Evolutionary conservation across 306 rosid species (phyloP), one percentile per base, ranked within the genome.

Genomic region (Inga laurina): DNA sequence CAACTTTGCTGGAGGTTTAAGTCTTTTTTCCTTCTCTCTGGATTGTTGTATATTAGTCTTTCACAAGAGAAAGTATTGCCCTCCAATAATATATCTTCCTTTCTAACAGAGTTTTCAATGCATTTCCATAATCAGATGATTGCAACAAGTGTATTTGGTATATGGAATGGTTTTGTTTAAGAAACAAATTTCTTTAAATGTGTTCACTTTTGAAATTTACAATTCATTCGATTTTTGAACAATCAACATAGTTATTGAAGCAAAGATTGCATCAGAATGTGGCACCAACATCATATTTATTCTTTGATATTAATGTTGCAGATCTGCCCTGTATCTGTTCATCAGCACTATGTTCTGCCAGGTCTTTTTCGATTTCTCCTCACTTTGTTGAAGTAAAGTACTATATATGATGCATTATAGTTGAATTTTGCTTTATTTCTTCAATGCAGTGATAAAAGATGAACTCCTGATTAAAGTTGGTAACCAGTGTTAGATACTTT

Each of bases 251-350:
- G 65, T n/a, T 11, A 7, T 56, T 56, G 35, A 62, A 62, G 69
- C 37, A 24, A 62, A 62, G 6, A 27, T 1, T 62, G 69, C 37
- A 24, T 62, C 39, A 27, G 10, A 32, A 32, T 64, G 39, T 14
- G 41, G 19, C 19, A 62, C 5, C 35, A 45, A 52, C 59, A 66
- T 43, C 61, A n/a, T 51, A 48, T 82, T 85, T 48, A 85, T 39
- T 51, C 37, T 52, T 83, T 45, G 46, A 73, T 83, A 83, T 81
- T 79, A 66, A 46, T 73, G 76, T 80, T 88, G 83, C 97, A 95
- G 97, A 77, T 88, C 85, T 75, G 79, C 90, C 39, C 84, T 91
- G 64, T 86, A 77, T 88, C 82, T 89, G 82, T 90, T 86, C 79
- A 64, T 84, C 75, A 87, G 85, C 86, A 75, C 85, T 7, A 77